A percentile compares a stretch with the other conserved stretches of the same genome.
These are phyloP conservation scores for Blastocrithidia nonstop DNA, from an alignment of 208 protist species.

Conservation along the genomic window DNA sequence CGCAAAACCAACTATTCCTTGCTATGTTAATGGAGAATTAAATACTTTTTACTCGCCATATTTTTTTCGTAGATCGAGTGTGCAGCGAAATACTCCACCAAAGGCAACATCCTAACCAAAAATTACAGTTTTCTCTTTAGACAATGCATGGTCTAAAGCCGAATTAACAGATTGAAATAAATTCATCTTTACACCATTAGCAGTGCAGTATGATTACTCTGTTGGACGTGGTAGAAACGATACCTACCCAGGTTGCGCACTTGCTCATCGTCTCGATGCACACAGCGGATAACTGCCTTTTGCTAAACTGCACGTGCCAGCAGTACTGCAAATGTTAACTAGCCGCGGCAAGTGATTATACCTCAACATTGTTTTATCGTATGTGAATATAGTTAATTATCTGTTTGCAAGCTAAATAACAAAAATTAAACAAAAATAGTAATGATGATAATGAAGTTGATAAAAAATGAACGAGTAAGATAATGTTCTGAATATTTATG, in stretches of 20 bases:
- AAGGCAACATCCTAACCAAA: conserved; percentile 97
- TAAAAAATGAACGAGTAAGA: too few relatives aligned
- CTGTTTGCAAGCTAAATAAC: too few relatives aligned
- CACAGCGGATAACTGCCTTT: too few relatives aligned
- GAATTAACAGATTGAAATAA: conserved; percentile 91
- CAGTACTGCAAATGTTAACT: too few relatives aligned
- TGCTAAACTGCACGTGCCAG: too few relatives aligned
- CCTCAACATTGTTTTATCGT: too few relatives aligned
- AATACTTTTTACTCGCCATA: conserved; percentile 89
- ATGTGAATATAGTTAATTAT: too few relatives aligned
- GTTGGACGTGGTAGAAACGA: conserved; percentile 11
- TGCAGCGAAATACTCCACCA: conserved; percentile 95
- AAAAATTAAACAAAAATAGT: too few relatives aligned
- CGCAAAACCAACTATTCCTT: conserved; percentile 96
- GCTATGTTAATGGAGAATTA: conserved; percentile 94
- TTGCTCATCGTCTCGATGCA: conserved; percentile 11
- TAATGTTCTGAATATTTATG: too few relatives aligned
- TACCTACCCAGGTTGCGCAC: conserved; percentile 16
- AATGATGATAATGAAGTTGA: too few relatives aligned
- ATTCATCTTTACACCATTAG: conserved; percentile 71
- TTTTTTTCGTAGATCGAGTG: conserved; percentile 62
- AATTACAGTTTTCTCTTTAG: conserved; percentile 64
- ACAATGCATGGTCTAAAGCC: conserved; percentile 87
- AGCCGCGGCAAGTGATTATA: too few relatives aligned
- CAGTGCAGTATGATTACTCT: conserved; percentile 13